Evolutionary conservation across 768 basidiomycete species (phyloP).

Genomic region (Amanita polypyramis): DNA sequence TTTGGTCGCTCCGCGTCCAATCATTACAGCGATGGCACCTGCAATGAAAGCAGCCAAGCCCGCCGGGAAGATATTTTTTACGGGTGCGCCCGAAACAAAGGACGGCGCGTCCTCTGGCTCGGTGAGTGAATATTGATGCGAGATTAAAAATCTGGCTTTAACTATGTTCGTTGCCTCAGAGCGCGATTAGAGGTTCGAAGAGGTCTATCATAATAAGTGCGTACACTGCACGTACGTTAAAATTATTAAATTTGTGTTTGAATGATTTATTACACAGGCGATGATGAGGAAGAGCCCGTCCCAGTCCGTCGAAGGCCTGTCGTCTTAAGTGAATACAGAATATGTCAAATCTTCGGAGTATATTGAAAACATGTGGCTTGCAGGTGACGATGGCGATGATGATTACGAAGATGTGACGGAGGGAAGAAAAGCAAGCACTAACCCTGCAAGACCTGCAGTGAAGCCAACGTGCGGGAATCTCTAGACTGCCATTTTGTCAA

Average conservation of each 20-base stretch:
- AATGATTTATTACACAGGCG: neutral
- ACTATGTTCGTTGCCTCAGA: neutral
- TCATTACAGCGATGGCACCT: neutral
- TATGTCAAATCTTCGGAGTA: neutral
- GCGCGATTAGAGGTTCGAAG: neutral
- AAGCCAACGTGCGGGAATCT: neutral
- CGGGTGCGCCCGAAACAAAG: neutral
- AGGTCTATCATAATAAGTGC: conserved; percentile 1
- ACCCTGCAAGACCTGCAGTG: neutral
- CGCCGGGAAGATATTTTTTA: neutral
- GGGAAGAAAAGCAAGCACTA: neutral
- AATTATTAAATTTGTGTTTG: neutral
- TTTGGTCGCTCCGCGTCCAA: neutral
- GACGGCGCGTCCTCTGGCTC: neutral
- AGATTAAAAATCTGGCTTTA: neutral
- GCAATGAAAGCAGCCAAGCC: neutral
- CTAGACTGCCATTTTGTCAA: too few relatives aligned
- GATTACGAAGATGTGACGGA: neutral
- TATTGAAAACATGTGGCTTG: neutral
- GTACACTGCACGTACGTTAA: neutral
- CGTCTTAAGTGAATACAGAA: neutral
- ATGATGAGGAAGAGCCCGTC: neutral
- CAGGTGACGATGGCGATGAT: neutral
- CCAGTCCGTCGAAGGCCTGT: neutral
- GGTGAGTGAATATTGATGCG: neutral